Base-by-base conservation (phyloP, 306 rosid genomes). In the Amphicarpaea edgeworthii region DNA sequence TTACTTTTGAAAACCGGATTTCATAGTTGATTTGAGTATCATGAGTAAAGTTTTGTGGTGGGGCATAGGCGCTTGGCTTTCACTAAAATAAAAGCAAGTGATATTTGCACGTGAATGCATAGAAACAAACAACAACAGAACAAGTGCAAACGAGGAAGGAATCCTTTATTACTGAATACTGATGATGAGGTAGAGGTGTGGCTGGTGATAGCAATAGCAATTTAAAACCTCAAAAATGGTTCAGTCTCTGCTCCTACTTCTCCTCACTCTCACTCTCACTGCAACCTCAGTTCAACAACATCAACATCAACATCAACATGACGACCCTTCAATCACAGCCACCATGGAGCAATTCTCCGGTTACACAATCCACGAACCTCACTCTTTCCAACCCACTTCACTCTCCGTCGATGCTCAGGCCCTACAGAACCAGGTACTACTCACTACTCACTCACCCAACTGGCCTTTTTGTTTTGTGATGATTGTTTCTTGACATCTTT, bases 281-380 rank as follows among this genome's bases (percentile, higher is more conserved):
- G 12, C 89, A 75, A 64, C 80, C 74, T 57, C 79, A n/a, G 59
- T 88, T 65, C 82, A 86, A 1, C 75, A 61, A 67, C 68, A 87
- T 79, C 26, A 62, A n/a, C n/a, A n/a, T n/a, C n/a, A n/a, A n/a
- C n/a, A n/a, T n/a, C n/a, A n/a, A 10, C 28, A 63, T 7, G 68
- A 16, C 17, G 90, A 91, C 88, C 87, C 96, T 77, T 72, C 89
- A 16, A 84, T 83, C 84, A 79, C 65, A 79, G 74, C 96, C 86
- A 91, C 98, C 74, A 90, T 90, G 93, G 98, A 91, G 55, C 88
- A 85, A 61, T 94, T 94, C 78, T 87, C 97, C 6, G 98, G 98
- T 59, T 92, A 90, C 83, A 67, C 93, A 77, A 68, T 94, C 78
- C 91, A 82, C 30, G 90, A 87, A 21, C 83, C 90, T 77, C 81